These are phyloP conservation scores for Myxozyma lipomycoides DNA, from an alignment of 805 yeast genomes.

Conservation along the genomic window DNA sequence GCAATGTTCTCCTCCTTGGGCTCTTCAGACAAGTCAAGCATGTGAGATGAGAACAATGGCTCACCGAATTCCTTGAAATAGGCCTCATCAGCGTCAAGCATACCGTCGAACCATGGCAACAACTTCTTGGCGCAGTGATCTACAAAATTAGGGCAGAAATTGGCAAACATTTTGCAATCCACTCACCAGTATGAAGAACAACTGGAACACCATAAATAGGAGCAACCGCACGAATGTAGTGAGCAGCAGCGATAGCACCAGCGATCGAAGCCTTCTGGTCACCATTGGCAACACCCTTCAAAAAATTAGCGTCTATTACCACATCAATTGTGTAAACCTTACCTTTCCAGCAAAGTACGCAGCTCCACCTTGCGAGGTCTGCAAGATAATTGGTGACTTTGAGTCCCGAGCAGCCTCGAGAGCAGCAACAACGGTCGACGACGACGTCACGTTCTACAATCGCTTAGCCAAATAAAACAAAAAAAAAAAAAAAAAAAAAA, in stretches of 20 bases:
- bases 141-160: too few species aligned
- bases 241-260: slow-evolving; percentile 97
- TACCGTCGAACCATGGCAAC: slow-evolving; percentile 98
- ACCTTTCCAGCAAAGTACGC: slow-evolving; percentile 98
- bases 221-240: slow-evolving; percentile 93
- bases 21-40: slow-evolving; percentile 98
- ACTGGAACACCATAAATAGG: slow-evolving; percentile 97
- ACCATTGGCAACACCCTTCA: slow-evolving; percentile 76
- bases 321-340: neutral
- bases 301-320: neutral
- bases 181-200: slow-evolving; percentile 87
- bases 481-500: neutral
- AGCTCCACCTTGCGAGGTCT: slow-evolving; percentile 98
- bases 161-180: neutral
- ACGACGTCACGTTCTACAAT: slow-evolving; percentile 77
- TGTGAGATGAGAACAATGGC: slow-evolving; percentile 97
- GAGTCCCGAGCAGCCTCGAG: slow-evolving; percentile 95
- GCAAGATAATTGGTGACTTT: slow-evolving; percentile 92
- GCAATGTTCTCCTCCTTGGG: slow-evolving; percentile 91
- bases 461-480: neutral
- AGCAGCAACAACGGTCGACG: slow-evolving; percentile 95
- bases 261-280: slow-evolving; percentile 92
- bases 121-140: slow-evolving; percentile 99
- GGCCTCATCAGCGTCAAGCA: slow-evolving; percentile 94
- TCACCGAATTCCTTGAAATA: slow-evolving; percentile 81